These are phyloP conservation scores for Blastocystis sp. DNA, from an alignment of 352 stramenopile species.

Conservation along the genomic window DNA sequence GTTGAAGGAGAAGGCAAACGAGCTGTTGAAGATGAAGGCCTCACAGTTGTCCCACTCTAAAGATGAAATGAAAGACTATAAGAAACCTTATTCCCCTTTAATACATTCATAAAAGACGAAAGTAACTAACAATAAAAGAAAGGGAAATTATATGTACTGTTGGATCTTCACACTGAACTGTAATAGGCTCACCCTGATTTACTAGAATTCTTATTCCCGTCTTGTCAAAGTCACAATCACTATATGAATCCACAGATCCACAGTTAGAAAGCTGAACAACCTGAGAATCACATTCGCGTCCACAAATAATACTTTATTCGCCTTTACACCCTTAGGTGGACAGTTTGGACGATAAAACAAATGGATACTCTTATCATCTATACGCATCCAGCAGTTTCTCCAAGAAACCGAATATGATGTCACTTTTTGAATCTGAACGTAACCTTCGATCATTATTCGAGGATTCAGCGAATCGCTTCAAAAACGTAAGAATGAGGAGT, in stretches of 20 bases:
- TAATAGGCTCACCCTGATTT: background rate
- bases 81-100: background rate
- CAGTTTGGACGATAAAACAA: constrained; percentile 51
- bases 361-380: constrained; percentile 53
- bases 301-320: background rate
- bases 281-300: background rate
- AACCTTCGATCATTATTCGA: constrained; percentile 56
- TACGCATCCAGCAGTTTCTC: constrained; percentile 58
- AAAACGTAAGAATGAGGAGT: too few relatives aligned
- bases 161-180: constrained; percentile 10
- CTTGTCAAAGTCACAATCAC: background rate
- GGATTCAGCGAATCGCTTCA: background rate
- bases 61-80: background rate
- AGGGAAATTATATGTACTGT: background rate
- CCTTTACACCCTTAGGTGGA: constrained; percentile 36
- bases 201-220: background rate
- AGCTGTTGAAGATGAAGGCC: background rate
- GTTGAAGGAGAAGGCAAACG: background rate
- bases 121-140: background rate
- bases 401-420: constrained; percentile 51
- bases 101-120: background rate
- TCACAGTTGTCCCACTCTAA: background rate
- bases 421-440: constrained; percentile 54
- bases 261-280: constrained; percentile 25
- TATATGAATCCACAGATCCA: background rate